Base-by-base conservation (phyloP, 306 rosid species). In the Clitoria ternatea region DNA sequence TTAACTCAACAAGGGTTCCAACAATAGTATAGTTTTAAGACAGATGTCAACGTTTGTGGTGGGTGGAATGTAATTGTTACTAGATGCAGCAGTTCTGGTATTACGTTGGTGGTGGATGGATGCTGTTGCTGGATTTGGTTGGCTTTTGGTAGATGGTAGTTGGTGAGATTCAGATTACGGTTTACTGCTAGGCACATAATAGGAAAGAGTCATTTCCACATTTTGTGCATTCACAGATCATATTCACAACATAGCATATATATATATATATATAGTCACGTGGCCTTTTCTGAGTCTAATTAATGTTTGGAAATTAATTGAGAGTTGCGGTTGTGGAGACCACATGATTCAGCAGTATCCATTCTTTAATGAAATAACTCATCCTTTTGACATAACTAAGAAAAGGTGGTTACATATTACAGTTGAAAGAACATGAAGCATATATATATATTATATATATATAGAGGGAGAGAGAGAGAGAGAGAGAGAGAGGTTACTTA, bases 341-440 rank as follows among this genome's bases (percentile, higher is more conserved):
- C 5, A 56, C 23, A 27, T 55, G 12, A 54, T 54, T 26, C 12
- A 27, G 61, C n/a, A 24, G 35, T 53, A 53, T 29, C 37, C 1
- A 39, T 5, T 30, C 40, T 57, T 15, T 30, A 57, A 57, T 30
- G 43, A 57, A 57, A 57, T 8, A 57, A 57, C 14, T 15, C 2
- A 30, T 57, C 43, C 64, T 7, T 57, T 57, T 30, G 43, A 49
- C 47, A 26, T 13, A 39, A 39, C 6, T 36, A 44, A 69, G 37
- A 52, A 33, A n/a, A 60, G 47, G 47, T 33, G 19, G 66, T 35
- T 60, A 60, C 66, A 60, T 60, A 43, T 62, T 74, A 77, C 66
- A 42, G 77, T 85, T 78, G 78, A 69, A 83, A 78, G 86, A 83
- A 68, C 29, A 52, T 22, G 54, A 71, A 37, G 71, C 76, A 66